Evolutionary conservation across 352 stramenopile species (phyloP), one percentile per base, ranked within the genome.

Genomic region (Phytophthora chlamydospora): DNA sequence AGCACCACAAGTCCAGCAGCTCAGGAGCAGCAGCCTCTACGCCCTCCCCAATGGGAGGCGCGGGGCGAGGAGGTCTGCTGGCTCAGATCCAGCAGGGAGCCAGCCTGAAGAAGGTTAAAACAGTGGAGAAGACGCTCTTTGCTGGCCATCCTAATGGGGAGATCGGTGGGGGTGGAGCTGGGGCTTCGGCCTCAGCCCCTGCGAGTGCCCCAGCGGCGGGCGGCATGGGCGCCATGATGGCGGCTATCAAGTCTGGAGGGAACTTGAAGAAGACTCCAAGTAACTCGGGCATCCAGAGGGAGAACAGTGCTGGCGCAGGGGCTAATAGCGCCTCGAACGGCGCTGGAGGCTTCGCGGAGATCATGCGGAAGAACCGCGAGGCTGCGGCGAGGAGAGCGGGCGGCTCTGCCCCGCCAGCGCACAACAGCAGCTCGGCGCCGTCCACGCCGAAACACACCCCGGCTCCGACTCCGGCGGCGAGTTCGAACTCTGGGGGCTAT

Each of bases 291-390:
- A 65, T 75, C n/a, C 62, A 66, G 47, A 81, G 51, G 39, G 72
- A 75, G 32, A 69, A 57, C 51, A 75, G 41, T 4, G 39, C 40
- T 12, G 36, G 61, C 9, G 38, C 21, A n/a, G 21, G 47, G 36
- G 46, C 39, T 13, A 46, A 19, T 24, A 49, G 45, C 27, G n/a
- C 51, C 4, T 40, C 57, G 6, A 57, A 56, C 17, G 62, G 78
- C 12, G 73, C 71, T 16, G 80, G 83, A 16, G 87, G 87, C 16
- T 95, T 96, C 69, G 83, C 88, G 0, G 88, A 96, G 57, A 96
- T 96, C 66, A 96, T 96, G 85, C 78, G 85, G 42, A 93, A 92
- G 67, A 96, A 95, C 71, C 80, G 86, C 19, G 86, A 95, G 55
- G 88, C 88, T 13, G 85, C 86, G 2, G 86, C 86, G 3, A 73